Evolutionary conservation across 352 stramenopile species (phyloP), one percentile per base, ranked within the genome.

Genomic region (Pythium monospermum): DNA sequence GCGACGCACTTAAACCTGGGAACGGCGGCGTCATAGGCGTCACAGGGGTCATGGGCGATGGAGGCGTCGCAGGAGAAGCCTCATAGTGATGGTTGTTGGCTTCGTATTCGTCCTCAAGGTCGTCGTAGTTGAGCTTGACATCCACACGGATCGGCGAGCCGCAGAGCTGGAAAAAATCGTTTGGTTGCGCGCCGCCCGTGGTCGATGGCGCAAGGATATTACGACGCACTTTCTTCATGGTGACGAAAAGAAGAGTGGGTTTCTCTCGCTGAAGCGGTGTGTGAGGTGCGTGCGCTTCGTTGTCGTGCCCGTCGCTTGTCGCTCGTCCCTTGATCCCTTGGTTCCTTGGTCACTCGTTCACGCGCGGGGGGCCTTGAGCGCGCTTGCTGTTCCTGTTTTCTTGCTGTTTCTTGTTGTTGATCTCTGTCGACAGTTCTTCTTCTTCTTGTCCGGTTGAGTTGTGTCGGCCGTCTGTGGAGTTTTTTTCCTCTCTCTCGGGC

Each of bases 131-230:
- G 36, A 66, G 59, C 37, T 72, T 58, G 57, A 75, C 81, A 25
- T 74, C 53, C 8, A 76, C 85, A 28, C 80, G 80, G 55, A 91
- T 91, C 19, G 80, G 80, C 39, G 80, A 91, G n/a, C 80, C 80
- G 45, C 76, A 88, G 6, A 86, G 59, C 48, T 80, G 71, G 50
- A 87, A 89, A 57, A 91, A 91, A 47, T 53, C 64, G 58, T 25
- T 44, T 57, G 38, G 68, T 54, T 41, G 62, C 57, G 28, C 66
- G 26, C 49, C 53, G 59, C 38, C 53, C 30, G 30, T 64, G 39
- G 27, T 48, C 49, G 63, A 61, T 55, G 26, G 53, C 59, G 53
- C 55, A 44, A 28, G 50, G 54, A 48, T 18, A 59, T 57, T 57
- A 62, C 39, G 30, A 22, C 48, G 57, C 46, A 59, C 62, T 51